phyloP scores from a whole-genome alignment of 2,329 filamentous ascomycete genomes.

The Dactylonectria macrodidyma region DNA sequence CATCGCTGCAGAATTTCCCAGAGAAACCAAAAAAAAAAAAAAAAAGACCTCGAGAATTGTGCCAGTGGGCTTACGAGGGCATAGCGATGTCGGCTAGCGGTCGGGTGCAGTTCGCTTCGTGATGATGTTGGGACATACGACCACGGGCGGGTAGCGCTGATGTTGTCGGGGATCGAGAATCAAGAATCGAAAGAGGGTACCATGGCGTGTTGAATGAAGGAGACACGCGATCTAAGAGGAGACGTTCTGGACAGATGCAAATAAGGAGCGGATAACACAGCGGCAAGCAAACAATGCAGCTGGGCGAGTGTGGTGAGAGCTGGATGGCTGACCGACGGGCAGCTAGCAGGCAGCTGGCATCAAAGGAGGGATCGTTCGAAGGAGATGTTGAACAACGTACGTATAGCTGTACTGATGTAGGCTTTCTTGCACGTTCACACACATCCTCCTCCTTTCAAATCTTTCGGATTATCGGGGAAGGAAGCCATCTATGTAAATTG shows the following conservation, averaged over 20 bases:
- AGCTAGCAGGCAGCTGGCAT: constrained; percentile 36
- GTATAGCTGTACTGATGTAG: background rate
- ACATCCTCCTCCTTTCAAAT: background rate
- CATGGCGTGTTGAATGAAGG: constrained; percentile 16
- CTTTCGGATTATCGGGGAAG: constrained; percentile 5
- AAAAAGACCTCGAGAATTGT: no score
- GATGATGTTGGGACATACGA: constrained; percentile 14
- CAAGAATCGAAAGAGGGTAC: constrained; percentile 28
- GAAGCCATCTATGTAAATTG: background rate
- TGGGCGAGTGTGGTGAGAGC: no score
- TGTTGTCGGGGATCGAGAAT: constrained; percentile 18
- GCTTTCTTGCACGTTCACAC: background rate
- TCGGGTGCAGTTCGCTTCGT: constrained; percentile 34
- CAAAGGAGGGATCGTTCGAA: constrained; percentile 42
- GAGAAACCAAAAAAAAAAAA: constrained; percentile 26
- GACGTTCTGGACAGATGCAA: constrained; percentile 15
- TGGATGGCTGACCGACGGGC: constrained; percentile 44
- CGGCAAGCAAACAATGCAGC: constrained; percentile 37
- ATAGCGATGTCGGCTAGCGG: constrained; percentile 42
- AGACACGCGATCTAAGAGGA: constrained; percentile 24
- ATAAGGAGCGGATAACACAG: constrained; percentile 38
- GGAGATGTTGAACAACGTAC: background rate
- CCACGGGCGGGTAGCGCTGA: constrained; percentile 22
- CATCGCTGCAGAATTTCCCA: constrained; percentile 72
- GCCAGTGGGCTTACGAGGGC: constrained; percentile 37